A percentile compares a stretch with the other conserved stretches of the same genome.
Conservation (phyloP, 2,329 filamentous ascomycete genomes). For the Aspergillus eucalypticola region DNA sequence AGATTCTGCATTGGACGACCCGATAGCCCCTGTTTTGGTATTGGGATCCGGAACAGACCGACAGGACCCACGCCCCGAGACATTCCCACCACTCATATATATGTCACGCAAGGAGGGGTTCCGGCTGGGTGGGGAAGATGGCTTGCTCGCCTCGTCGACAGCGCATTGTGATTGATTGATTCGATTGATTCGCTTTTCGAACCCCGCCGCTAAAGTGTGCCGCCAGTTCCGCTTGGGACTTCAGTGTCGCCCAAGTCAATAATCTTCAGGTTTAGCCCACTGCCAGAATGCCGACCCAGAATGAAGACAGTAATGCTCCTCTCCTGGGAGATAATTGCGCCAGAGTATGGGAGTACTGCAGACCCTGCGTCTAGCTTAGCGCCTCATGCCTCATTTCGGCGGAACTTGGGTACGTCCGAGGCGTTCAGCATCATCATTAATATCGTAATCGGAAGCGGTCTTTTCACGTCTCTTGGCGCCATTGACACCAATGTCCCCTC, state of each 20-base stretch:
- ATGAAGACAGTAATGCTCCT: not conserved
- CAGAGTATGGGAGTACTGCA: not conserved
- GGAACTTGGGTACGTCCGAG: constrained; percentile 17
- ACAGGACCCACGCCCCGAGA: too few relatives aligned
- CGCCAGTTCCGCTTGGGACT: too few relatives aligned
- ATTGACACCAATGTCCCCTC: constrained; percentile 22
- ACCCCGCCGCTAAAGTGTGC: too few relatives aligned
- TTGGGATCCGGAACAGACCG: too few relatives aligned
- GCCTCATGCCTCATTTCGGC: constrained; percentile 9
- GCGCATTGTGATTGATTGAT: too few relatives aligned
- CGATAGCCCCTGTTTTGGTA: too few relatives aligned
- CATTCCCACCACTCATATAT: too few relatives aligned
- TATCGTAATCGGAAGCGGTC: constrained; percentile 20
- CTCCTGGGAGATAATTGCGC: not conserved
- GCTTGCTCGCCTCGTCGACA: too few relatives aligned
- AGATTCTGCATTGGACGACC: too few relatives aligned
- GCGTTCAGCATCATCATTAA: constrained; percentile 23
- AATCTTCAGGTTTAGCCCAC: not conserved
- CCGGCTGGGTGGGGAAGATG: too few relatives aligned
- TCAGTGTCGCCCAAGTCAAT: not conserved
- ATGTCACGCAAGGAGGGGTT: too few relatives aligned
- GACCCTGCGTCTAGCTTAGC: not conserved
- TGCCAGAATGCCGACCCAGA: not conserved
- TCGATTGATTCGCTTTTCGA: too few relatives aligned
- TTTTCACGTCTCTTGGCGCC: constrained; percentile 19